These are phyloP conservation scores for Gentiana straminea DNA, from an alignment of 257 asterid species.

Conservation along the genomic window DNA sequence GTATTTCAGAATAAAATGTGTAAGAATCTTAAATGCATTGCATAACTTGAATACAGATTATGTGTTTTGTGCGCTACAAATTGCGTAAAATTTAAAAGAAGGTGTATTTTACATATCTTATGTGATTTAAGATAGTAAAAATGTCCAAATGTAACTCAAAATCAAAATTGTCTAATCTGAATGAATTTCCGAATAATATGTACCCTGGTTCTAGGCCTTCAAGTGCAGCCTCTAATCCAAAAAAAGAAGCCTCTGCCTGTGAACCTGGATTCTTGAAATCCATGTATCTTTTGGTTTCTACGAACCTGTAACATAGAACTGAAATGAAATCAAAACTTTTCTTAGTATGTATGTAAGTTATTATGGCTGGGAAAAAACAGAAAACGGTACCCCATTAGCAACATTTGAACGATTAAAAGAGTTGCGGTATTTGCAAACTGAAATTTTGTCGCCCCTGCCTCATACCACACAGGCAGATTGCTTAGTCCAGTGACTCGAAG, in stretches of 20 bases:
- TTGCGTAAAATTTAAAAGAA: no score
- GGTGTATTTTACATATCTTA: no score
- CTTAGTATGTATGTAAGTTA: background rate
- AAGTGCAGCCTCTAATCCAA: constrained; percentile 71
- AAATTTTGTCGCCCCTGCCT: constrained; percentile 84
- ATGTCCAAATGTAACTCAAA: no score
- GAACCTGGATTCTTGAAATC: constrained; percentile 74
- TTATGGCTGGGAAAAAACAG: background rate
- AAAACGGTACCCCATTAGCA: constrained; percentile 73
- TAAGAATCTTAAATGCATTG: no score
- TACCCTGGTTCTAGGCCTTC: constrained; percentile 92
- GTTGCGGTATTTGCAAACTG: constrained; percentile 65
- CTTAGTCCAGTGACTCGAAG: constrained; percentile 64
- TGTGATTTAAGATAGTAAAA: no score
- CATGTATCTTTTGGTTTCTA: constrained; percentile 79
- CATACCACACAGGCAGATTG: constrained; percentile 81
- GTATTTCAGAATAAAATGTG: no score
- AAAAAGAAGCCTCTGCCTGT: constrained; percentile 77
- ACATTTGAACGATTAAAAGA: constrained; percentile 53
- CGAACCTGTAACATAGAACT: constrained; percentile 40
- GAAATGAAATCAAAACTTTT: background rate
- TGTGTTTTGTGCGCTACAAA: no score
- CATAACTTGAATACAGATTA: no score
- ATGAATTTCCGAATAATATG: constrained; percentile 1
- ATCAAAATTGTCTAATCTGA: no score